Percentiles rank a stretch among this genome's conserved stretches.
phyloP scores from a whole-genome alignment of 306 rosid genomes.

The Prunus dulcis region DNA sequence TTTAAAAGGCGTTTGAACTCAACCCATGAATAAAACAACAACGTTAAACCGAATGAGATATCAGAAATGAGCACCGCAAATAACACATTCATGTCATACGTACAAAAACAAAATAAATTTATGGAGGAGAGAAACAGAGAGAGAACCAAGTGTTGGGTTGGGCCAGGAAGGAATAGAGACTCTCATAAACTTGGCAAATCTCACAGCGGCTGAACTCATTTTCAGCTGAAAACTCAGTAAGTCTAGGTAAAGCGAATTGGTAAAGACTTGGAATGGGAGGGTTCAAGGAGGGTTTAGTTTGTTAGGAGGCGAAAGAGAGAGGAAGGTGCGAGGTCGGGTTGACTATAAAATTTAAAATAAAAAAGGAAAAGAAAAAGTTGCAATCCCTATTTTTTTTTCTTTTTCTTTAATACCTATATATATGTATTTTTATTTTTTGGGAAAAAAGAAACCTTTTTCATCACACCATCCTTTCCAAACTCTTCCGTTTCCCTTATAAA shows the following conservation, averaged over 20 bases:
- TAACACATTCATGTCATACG: not conserved
- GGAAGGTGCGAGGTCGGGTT: not conserved
- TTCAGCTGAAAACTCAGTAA: constrained; percentile 10
- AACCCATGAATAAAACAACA: constrained; percentile 9
- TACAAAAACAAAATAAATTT: not conserved
- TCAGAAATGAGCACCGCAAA: not conserved
- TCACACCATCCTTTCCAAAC: too few species aligned
- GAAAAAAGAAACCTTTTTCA: too few species aligned
- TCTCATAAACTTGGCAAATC: constrained; percentile 51
- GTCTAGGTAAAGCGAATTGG: not conserved
- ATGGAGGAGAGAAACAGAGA: constrained; percentile 18
- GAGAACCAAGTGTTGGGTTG: constrained; percentile 44
- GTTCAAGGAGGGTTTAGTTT: constrained; percentile 9
- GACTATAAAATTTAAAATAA: not conserved
- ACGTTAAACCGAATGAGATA: not conserved
- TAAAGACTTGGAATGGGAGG: not conserved
- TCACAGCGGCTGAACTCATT: constrained; percentile 53
- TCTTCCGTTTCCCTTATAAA: too few species aligned
- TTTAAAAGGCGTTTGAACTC: not conserved
- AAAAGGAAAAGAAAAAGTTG: not conserved
- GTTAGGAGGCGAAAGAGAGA: not conserved
- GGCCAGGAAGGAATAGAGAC: constrained; percentile 27
- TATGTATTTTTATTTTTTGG: too few species aligned
- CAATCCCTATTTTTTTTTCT: not conserved
- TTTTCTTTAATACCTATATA: too few species aligned